A percentile compares a stretch with the other conserved stretches of the same genome.
Conservation (phyloP, 495 filamentous ascomycete species). For the Bathelium albidoporum region DNA sequence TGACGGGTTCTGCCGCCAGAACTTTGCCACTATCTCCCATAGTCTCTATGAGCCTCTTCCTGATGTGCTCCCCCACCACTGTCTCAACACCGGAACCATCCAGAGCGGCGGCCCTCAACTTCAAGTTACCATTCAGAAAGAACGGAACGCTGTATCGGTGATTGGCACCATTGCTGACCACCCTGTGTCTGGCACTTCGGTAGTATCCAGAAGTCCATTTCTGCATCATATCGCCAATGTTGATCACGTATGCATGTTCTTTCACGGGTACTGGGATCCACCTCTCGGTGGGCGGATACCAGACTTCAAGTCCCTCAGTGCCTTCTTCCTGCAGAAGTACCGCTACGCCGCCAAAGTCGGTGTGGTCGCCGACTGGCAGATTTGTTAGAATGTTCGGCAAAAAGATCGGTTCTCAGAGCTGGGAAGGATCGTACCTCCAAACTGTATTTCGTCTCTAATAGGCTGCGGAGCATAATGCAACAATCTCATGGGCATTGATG, state of each 20-base stretch:
- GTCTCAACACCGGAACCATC: not conserved
- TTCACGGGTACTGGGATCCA: slow-evolving; percentile 33
- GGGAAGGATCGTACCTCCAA: slow-evolving; percentile 24
- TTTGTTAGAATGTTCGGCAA: slow-evolving; percentile 15
- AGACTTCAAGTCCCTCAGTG: slow-evolving; percentile 37
- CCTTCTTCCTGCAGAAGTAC: slow-evolving; percentile 36
- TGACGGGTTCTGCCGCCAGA: not conserved
- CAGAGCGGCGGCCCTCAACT: not conserved
- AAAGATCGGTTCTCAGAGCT: slow-evolving; percentile 11
- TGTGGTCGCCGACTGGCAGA: slow-evolving; percentile 26
- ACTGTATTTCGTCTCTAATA: slow-evolving; percentile 31
- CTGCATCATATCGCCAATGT: slow-evolving; percentile 36
- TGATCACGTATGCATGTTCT: slow-evolving; percentile 37
- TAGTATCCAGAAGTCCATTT: slow-evolving; percentile 31
- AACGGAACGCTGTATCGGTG: not conserved
- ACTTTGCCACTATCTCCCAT: not conserved
- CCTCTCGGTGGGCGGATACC: slow-evolving; percentile 27
- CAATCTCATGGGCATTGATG: slow-evolving; percentile 34
- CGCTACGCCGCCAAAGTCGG: slow-evolving; percentile 35
- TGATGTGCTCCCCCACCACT: not conserved
- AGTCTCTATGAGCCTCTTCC: not conserved
- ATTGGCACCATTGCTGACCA: slow-evolving; percentile 5
- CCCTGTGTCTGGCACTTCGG: slow-evolving; percentile 32
- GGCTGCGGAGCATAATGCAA: slow-evolving; percentile 36
- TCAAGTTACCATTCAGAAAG: not conserved